These are phyloP conservation scores for Posidonia oceanica DNA, from an alignment of 116 monocot species.

Conservation along the genomic window DNA sequence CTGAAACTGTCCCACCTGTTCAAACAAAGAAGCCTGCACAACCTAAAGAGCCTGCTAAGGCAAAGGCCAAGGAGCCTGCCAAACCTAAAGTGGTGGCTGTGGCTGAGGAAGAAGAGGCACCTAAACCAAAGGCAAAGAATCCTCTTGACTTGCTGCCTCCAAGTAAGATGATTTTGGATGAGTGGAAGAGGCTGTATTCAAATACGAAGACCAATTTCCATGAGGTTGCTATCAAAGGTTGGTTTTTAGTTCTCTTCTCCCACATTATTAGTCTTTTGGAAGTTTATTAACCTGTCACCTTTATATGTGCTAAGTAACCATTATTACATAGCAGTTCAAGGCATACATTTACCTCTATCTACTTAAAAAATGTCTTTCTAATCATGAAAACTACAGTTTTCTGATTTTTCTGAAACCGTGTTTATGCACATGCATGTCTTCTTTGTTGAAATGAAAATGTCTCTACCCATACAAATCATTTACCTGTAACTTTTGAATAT, in stretches of 20 bases:
- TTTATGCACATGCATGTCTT: too few relatives aligned
- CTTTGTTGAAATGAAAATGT: too few relatives aligned
- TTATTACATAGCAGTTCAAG: too few relatives aligned
- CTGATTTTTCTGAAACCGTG: too few relatives aligned
- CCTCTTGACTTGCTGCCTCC: conserved; percentile 75
- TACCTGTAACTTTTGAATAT: too few relatives aligned
- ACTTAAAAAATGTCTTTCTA: too few relatives aligned
- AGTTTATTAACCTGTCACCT: too few relatives aligned
- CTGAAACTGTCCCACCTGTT: conserved; percentile 46
- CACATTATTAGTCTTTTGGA: not conserved
- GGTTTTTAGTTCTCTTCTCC: not conserved
- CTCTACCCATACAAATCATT: too few relatives aligned
- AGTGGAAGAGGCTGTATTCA: conserved; percentile 93
- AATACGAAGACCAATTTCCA: conserved; percentile 87
- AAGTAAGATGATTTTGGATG: conserved; percentile 86
- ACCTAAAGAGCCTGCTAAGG: conserved; percentile 37
- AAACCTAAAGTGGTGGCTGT: conserved; percentile 32
- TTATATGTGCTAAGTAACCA: too few relatives aligned
- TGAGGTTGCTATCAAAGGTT: conserved; percentile 85
- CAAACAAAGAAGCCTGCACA: conserved; percentile 34
- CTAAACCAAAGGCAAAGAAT: conserved; percentile 77
- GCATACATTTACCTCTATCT: too few relatives aligned
- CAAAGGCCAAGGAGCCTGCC: conserved; percentile 27
- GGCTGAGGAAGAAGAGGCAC: conserved; percentile 58
- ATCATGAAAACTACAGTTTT: too few relatives aligned